These are phyloP conservation scores for Auriculariales sp. DNA, from an alignment of 768 basidiomycete species.

Conservation along the genomic window DNA sequence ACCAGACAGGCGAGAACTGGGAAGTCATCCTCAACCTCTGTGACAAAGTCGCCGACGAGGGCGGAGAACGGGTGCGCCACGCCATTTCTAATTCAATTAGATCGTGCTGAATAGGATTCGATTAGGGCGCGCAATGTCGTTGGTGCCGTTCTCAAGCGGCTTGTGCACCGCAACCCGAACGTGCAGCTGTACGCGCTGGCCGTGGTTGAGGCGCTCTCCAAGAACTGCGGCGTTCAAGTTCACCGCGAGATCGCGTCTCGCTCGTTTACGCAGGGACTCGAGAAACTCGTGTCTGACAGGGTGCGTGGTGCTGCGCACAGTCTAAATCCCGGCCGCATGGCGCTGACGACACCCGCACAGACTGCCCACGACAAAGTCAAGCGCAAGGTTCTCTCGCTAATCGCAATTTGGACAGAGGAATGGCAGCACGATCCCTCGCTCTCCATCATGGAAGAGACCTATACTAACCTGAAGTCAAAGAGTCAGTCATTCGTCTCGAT, in stretches of 20 bases:
- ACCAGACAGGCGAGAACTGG: constrained; percentile 90
- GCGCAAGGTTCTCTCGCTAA: constrained; percentile 49
- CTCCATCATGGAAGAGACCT: constrained; percentile 85
- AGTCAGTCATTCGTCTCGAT: constrained; percentile 29
- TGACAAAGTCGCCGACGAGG: constrained; percentile 89
- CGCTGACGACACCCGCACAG: constrained; percentile 23
- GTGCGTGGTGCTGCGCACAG: constrained; percentile 24
- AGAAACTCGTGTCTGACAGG: constrained; percentile 78
- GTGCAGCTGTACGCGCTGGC: constrained; percentile 91
- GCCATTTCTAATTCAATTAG: not conserved
- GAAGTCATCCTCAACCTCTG: constrained; percentile 87
- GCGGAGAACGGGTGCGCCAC: constrained; percentile 58
- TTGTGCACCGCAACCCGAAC: constrained; percentile 88
- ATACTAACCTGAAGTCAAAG: constrained; percentile 66
- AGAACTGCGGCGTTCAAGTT: constrained; percentile 74
- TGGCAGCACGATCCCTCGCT: constrained; percentile 69
- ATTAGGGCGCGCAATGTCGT: constrained; percentile 75
- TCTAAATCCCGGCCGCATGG: not conserved
- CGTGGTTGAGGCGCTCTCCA: constrained; percentile 74
- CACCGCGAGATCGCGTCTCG: constrained; percentile 80
- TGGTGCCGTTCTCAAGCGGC: constrained; percentile 73
- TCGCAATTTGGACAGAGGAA: constrained; percentile 74
- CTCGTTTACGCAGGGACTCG: constrained; percentile 80
- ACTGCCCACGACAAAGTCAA: constrained; percentile 88
- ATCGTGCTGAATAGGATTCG: not conserved